Conservation (phyloP, 371 early-diverging fungal species). For the Mortierella polycephala region DNA sequence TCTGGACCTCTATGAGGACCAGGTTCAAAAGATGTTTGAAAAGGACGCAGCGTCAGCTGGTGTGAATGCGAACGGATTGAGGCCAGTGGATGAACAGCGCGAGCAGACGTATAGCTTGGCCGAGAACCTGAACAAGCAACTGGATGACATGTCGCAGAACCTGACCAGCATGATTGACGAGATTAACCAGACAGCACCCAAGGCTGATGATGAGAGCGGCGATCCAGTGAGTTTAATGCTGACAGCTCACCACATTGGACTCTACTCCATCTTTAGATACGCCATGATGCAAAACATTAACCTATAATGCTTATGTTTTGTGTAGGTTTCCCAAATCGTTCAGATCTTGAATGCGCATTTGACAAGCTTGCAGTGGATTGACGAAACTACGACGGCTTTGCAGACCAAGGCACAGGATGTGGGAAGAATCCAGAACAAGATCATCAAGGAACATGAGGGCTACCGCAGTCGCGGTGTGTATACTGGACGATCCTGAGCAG, state of each 20-base stretch:
- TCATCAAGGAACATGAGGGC: conserved; percentile 56
- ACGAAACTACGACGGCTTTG: conserved; percentile 60
- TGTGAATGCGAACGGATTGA: conserved; percentile 60
- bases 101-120: conserved; percentile 88
- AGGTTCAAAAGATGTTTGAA: conserved; percentile 67
- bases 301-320: neutral
- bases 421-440: conserved; percentile 59
- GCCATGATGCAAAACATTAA: neutral
- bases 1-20: conserved; percentile 83
- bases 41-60: conserved; percentile 54
- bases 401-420: conserved; percentile 66
- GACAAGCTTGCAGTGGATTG: conserved; percentile 92
- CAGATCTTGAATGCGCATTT: conserved; percentile 91
- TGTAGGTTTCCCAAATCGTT: conserved; percentile 81
- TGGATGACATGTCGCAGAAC: conserved; percentile 87
- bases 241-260: conserved; percentile 34
- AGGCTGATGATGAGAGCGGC: conserved; percentile 57
- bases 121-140: conserved; percentile 83
- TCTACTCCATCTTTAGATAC: neutral
- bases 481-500: conserved; percentile 36
- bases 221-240: conserved; percentile 59
- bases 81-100: conserved; percentile 86
- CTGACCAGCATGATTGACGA: conserved; percentile 87
- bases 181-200: conserved; percentile 71
- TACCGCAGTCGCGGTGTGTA: conserved; percentile 47